Evolutionary conservation across 2,329 filamentous ascomycete genomes (phyloP).

Genomic region (Diaporthe velutina): DNA sequence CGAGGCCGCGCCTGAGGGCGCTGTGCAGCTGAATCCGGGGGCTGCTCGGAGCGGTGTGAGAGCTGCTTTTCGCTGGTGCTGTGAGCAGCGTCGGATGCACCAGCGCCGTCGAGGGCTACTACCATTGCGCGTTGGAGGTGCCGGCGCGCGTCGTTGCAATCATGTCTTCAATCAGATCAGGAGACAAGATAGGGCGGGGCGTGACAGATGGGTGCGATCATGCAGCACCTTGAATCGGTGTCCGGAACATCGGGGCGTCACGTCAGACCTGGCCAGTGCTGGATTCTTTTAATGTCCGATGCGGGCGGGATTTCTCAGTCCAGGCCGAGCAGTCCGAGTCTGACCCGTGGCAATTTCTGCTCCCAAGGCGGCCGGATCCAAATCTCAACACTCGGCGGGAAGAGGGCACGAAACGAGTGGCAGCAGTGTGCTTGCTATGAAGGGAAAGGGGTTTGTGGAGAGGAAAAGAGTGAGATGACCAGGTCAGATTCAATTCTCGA

Average conservation of each 20-base stretch:
- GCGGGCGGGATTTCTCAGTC: neutral
- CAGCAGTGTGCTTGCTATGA: neutral
- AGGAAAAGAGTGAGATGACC: neutral
- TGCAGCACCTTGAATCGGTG: neutral
- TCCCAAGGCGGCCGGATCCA: neutral
- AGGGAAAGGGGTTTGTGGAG: neutral
- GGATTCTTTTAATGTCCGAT: constrained; percentile 1
- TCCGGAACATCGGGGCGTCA: neutral
- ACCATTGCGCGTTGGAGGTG: constrained; percentile 32
- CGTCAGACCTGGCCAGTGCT: constrained; percentile 26
- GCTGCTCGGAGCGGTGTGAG: constrained; percentile 15
- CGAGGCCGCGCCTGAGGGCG: too few species aligned
- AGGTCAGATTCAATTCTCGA: neutral
- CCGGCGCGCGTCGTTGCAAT: constrained; percentile 3
- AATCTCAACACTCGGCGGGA: neutral
- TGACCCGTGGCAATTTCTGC: constrained; percentile 21
- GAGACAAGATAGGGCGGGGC: neutral
- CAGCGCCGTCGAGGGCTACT: constrained; percentile 29
- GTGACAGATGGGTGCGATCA: neutral
- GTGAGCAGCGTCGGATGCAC: constrained; percentile 13
- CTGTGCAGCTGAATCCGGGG: neutral
- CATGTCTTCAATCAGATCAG: constrained; percentile 26
- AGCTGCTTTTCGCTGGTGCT: constrained; percentile 32
- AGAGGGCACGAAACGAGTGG: constrained; percentile 8
- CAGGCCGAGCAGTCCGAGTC: constrained; percentile 8